A percentile compares a stretch with the other conserved stretches of the same genome.
phyloP scores from a whole-genome alignment of 371 early-diverging fungal genomes.

The Mucor sp. region DNA sequence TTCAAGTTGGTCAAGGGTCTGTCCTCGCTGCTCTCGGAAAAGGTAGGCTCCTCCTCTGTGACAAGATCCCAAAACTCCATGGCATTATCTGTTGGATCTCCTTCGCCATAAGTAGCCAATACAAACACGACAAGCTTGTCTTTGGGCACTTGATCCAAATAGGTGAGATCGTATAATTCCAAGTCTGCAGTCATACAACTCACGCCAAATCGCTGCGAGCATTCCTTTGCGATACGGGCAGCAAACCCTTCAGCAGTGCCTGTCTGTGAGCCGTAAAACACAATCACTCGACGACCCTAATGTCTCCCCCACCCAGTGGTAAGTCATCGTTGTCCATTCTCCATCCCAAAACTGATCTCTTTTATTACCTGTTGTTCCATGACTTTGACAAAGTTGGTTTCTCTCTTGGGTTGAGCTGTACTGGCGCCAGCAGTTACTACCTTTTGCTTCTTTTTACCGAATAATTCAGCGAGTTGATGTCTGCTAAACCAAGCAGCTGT shows the following conservation, averaged over 20 bases:
- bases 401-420: conserved; percentile 29
- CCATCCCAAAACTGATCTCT: too few species aligned
- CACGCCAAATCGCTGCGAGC: conserved; percentile 72
- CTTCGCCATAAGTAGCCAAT: conserved; percentile 90
- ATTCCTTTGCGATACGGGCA: conserved; percentile 83
- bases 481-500: conserved; percentile 52
- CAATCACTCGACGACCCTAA: conserved; percentile 68
- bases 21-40: conserved; percentile 44
- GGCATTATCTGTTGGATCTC: conserved; percentile 94
- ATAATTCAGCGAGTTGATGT: conserved; percentile 31
- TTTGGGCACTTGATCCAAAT: conserved; percentile 66
- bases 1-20: conserved; percentile 65
- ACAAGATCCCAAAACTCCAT: conserved; percentile 85
- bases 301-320: neutral
- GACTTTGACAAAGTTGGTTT: conserved; percentile 65
- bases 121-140: conserved; percentile 77
- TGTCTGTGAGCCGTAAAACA: conserved; percentile 95
- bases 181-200: conserved; percentile 79
- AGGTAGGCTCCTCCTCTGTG: conserved; percentile 68
- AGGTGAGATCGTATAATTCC: conserved; percentile 85
- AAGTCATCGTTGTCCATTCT: neutral
- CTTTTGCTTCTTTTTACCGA: conserved; percentile 22
- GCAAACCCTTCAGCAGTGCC: conserved; percentile 98
- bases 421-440: neutral
- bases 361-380: conserved; percentile 66